A percentile compares a stretch with the other conserved stretches of the same genome.
These are phyloP conservation scores for Colletotrichum truncatum DNA, from an alignment of 2,329 filamentous ascomycete species.

Conservation along the genomic window DNA sequence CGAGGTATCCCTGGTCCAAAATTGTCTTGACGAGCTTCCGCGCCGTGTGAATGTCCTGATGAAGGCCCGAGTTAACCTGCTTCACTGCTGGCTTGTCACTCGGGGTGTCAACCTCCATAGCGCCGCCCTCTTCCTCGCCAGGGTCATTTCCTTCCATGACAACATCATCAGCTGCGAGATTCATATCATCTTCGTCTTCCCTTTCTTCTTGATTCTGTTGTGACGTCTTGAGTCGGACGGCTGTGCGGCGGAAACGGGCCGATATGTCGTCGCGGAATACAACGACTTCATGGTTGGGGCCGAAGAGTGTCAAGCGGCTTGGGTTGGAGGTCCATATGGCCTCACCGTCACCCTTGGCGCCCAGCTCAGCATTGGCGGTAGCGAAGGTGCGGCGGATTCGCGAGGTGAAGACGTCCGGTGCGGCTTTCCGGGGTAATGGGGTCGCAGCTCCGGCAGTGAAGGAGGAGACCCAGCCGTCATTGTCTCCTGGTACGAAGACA, in stretches of 20 bases:
- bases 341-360: slow-evolving; percentile 64
- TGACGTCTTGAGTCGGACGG: slow-evolving; percentile 72
- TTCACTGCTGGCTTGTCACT: slow-evolving; percentile 19
- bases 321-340: slow-evolving; percentile 93
- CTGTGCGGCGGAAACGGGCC: slow-evolving; percentile 78
- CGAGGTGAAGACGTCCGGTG: slow-evolving; percentile 92
- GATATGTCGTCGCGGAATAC: slow-evolving; percentile 89
- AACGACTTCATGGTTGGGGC: slow-evolving; percentile 86
- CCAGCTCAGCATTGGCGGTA: slow-evolving; percentile 76
- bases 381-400: slow-evolving; percentile 84
- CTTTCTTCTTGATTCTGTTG: slow-evolving; percentile 40
- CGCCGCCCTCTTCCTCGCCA: slow-evolving; percentile 34
- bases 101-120: slow-evolving; percentile 56
- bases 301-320: slow-evolving; percentile 83
- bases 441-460: slow-evolving; percentile 80
- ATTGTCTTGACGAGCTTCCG: slow-evolving; percentile 89
- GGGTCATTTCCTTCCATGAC: slow-evolving; percentile 42
- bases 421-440: slow-evolving; percentile 73
- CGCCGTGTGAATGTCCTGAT: slow-evolving; percentile 66
- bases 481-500: slow-evolving; percentile 93
- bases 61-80: slow-evolving; percentile 36
- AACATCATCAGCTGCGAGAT: slow-evolving; percentile 36
- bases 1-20: slow-evolving; percentile 88
- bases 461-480: slow-evolving; percentile 94
- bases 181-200: slow-evolving; percentile 41